Evolutionary conservation across 2,329 filamentous ascomycete genomes (phyloP).

Genomic region (Hymenoscyphus occultus): DNA sequence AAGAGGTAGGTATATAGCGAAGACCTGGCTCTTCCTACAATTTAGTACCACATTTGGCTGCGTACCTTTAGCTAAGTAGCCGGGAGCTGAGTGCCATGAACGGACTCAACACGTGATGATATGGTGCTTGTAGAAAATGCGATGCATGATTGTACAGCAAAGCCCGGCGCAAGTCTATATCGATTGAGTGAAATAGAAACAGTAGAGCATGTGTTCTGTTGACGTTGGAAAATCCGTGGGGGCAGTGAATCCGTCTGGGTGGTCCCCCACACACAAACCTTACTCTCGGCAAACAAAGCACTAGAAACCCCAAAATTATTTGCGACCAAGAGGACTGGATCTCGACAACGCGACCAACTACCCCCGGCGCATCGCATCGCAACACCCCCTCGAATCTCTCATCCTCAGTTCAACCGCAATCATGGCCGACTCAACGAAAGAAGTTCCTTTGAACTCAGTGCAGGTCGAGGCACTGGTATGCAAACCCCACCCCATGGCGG

Average conservation of each 20-base stretch:
- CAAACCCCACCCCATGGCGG: slow-evolving; percentile 36
- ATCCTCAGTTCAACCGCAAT: slow-evolving; percentile 29
- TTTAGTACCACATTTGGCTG: neutral
- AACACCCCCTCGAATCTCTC: neutral
- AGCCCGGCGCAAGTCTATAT: neutral
- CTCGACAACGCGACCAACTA: slow-evolving; percentile 6
- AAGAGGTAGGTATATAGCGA: too few relatives aligned
- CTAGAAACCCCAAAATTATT: slow-evolving; percentile 8
- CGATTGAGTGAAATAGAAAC: neutral
- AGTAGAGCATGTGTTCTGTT: neutral
- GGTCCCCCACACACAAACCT: slow-evolving; percentile 6
- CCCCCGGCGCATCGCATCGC: neutral
- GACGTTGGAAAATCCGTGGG: slow-evolving; percentile 2
- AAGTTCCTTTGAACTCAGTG: slow-evolving; percentile 76
- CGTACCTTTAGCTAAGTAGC: too few relatives aligned
- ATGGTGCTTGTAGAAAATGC: neutral
- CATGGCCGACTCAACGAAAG: slow-evolving; percentile 60
- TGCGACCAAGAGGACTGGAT: slow-evolving; percentile 9
- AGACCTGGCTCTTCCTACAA: neutral
- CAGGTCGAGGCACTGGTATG: slow-evolving; percentile 92
- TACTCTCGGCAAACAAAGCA: slow-evolving; percentile 6
- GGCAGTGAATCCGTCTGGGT: neutral
- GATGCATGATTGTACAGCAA: neutral
- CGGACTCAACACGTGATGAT: neutral
- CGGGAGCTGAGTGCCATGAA: neutral